Base-by-base conservation (phyloP, 495 filamentous ascomycete genomes). In the Neurospora sp. region DNA sequence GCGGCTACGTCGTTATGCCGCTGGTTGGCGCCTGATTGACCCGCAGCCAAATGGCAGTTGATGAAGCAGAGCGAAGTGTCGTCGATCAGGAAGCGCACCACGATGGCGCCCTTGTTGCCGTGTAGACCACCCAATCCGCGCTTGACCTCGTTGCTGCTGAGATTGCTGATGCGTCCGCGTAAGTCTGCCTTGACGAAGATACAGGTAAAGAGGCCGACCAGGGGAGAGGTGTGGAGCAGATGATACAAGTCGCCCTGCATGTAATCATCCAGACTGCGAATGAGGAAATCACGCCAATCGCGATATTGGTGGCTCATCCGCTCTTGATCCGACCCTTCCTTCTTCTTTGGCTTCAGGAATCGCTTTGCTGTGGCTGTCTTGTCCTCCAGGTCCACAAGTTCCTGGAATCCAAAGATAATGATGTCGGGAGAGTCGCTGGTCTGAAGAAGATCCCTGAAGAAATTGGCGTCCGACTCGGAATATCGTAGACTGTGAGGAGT, bases 271-370 rank as follows among this genome's bases (percentile, higher is more conserved):
- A 98, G 85, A 75, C 86, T 88, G 61, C 91, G 88, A 2, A 90
- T 89, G 37, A 99, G 86, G 80, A 94, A 92, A 76, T 98, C 94
- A 76, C 92, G 87, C 96, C 96, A 99, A 41, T 94, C 93, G 73
- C 96, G 92, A 76, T 99, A 99, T 80, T 98, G 95, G 73, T 95
- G 94, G 82, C 92, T 95, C 93, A 98, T 98, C 74, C 94, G 91
- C 78, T 98, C 94, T 75, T 94, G 93, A 74, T 95, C 93, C 0
- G 90, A 83, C n/a, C 89, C 88, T 71, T 97, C 93, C 77, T 97
- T 97, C 85, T 97, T 97, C 82, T 96, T 98, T 76, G 85, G 82
- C 70, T 90, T 89, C 70, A 93, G 84, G 73, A 93, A 87, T 59
- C 90, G 90, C 82, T 93, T 97, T n/a, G 96, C 96, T 71, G 94